Evolutionary conservation across 306 rosid species (phyloP).

Genomic region (Rubus parviflorus): DNA sequence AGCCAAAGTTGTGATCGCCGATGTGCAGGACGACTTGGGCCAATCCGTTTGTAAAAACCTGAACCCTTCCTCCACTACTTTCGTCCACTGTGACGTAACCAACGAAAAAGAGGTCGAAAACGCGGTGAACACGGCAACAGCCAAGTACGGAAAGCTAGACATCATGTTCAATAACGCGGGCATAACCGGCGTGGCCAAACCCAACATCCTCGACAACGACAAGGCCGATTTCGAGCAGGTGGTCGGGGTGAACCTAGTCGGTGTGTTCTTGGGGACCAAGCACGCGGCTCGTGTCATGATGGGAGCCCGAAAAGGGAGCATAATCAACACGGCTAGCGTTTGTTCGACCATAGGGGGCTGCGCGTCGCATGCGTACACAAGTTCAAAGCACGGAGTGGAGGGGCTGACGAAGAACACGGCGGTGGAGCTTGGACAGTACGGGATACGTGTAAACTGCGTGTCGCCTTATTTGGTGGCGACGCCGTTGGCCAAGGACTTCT

Average conservation of each 20-base stretch:
- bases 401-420: conserved; percentile 41
- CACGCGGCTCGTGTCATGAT: conserved; percentile 54
- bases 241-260: conserved; percentile 30
- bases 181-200: not conserved
- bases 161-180: conserved; percentile 44
- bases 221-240: conserved; percentile 39
- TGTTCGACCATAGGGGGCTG: conserved; percentile 29
- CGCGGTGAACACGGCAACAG: conserved; percentile 19
- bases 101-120: conserved; percentile 39
- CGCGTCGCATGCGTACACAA: conserved; percentile 35
- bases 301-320: conserved; percentile 34
- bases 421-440: conserved; percentile 47
- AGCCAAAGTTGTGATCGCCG: conserved; percentile 49
- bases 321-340: conserved; percentile 35
- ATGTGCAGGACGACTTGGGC: conserved; percentile 44
- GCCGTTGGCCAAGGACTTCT: conserved; percentile 25
- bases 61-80: conserved; percentile 7
- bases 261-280: conserved; percentile 45
- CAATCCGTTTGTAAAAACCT: conserved; percentile 26
- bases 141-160: conserved; percentile 48
- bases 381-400: conserved; percentile 46
- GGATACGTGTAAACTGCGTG: conserved; percentile 53
- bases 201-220: conserved; percentile 23
- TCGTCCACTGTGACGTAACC: conserved; percentile 51
- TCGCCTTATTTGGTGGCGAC: conserved; percentile 43